Percentiles rank a stretch among this genome's conserved stretches.
phyloP scores from a whole-genome alignment of 1,284 basidiomycete species.

The Puccinia polysora region DNA sequence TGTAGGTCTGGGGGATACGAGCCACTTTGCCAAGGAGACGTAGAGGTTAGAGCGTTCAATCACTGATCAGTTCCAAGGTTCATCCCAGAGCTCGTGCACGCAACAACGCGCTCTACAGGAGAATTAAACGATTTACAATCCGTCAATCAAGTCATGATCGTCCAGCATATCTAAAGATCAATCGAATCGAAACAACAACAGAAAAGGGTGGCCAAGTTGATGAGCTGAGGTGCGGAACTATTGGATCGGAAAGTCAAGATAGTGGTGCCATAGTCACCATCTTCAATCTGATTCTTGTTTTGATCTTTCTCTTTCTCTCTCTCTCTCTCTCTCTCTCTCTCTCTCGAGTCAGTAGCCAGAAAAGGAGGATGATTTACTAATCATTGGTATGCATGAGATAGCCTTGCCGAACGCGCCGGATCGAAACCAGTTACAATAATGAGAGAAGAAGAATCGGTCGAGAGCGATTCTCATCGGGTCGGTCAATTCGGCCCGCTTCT shows the following conservation, averaged over 20 bases:
- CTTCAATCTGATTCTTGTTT: too few relatives aligned
- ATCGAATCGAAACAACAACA: background rate
- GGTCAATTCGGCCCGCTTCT: conserved; percentile 64
- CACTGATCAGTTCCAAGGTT: background rate
- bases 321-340: too few relatives aligned
- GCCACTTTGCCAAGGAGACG: conserved; percentile 57
- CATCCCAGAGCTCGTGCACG: too few relatives aligned
- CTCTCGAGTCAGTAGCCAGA: too few relatives aligned
- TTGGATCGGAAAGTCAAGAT: conserved; percentile 1
- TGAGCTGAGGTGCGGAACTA: background rate
- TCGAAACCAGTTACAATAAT: conserved; percentile 61
- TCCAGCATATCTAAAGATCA: conserved; percentile 59
- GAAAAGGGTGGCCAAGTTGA: background rate
- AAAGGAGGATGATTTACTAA: conserved; percentile 54
- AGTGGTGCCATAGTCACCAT: too few relatives aligned
- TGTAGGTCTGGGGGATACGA: conserved; percentile 72
- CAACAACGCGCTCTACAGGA: too few relatives aligned
- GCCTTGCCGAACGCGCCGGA: conserved; percentile 86
- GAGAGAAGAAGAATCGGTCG: conserved; percentile 62
- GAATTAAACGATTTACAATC: conserved; percentile 89
- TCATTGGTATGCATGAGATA: conserved; percentile 77
- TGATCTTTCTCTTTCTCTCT: too few relatives aligned
- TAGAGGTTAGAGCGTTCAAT: too few relatives aligned
- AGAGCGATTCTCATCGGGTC: conserved; percentile 71
- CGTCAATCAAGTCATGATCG: conserved; percentile 72